These are phyloP conservation scores for Neurospora sp. DNA, from an alignment of 495 filamentous ascomycete species.

Conservation along the genomic window DNA sequence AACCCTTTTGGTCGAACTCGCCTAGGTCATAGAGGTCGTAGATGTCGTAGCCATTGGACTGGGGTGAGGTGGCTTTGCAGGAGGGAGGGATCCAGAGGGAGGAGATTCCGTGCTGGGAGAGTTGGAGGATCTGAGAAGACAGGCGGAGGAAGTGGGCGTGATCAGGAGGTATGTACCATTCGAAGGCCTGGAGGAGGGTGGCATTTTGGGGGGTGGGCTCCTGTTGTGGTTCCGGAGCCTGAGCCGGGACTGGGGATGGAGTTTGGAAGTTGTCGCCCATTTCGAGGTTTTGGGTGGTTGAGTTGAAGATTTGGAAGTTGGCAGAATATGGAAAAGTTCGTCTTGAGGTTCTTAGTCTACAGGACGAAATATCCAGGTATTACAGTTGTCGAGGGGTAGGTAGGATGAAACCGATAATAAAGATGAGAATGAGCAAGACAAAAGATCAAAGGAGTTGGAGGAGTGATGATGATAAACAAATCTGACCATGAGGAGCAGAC, in stretches of 20 bases:
- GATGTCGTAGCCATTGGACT: slow-evolving; percentile 66
- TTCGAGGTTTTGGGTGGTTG: background rate
- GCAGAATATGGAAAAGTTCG: background rate
- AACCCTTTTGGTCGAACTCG: slow-evolving; percentile 66
- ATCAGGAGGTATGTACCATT: slow-evolving; percentile 64
- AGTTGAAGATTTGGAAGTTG: background rate
- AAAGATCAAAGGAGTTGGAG: background rate
- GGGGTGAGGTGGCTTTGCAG: slow-evolving; percentile 55
- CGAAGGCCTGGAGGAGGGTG: slow-evolving; percentile 62
- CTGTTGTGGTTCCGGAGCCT: background rate
- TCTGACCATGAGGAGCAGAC: background rate
- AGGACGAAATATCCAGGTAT: background rate
- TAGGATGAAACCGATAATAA: too few species aligned
- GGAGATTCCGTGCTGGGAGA: slow-evolving; percentile 53
- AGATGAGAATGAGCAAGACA: background rate
- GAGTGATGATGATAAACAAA: background rate
- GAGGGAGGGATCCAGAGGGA: slow-evolving; percentile 61
- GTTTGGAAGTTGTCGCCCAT: background rate
- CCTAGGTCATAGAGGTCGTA: slow-evolving; percentile 70
- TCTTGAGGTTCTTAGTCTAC: background rate
- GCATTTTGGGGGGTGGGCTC: slow-evolving; percentile 34
- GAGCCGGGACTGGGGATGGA: background rate
- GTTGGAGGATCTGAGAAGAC: slow-evolving; percentile 37
- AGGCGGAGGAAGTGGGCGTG: slow-evolving; percentile 56
- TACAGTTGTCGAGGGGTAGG: background rate